phyloP scores from a whole-genome alignment of 306 rosid species.

The Quillaja saponaria region DNA sequence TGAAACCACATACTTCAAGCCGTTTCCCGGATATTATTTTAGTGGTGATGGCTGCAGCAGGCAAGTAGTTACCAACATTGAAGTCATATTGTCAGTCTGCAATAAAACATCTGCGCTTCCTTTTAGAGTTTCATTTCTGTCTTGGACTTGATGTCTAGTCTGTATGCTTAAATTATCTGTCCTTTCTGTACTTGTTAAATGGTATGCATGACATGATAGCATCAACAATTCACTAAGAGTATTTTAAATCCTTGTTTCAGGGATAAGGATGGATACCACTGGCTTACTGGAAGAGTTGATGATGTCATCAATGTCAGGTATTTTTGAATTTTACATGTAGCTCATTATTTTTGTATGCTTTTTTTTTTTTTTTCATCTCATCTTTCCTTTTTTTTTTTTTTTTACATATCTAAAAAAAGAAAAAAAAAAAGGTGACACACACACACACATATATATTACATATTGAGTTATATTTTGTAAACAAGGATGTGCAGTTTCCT shows the following conservation, averaged over 20 bases:
- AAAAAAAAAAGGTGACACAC: constrained; percentile 12
- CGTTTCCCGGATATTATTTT: constrained; percentile 93
- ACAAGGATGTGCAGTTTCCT: constrained; percentile 7
- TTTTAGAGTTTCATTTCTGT: constrained; percentile 10
- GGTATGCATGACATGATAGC: background rate
- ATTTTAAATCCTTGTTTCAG: constrained; percentile 49
- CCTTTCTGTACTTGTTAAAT: constrained; percentile 4
- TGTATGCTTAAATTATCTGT: background rate
- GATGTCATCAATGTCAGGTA: constrained; percentile 99
- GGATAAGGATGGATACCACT: constrained; percentile 95
- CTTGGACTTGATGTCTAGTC: constrained; percentile 19
- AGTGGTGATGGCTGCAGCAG: constrained; percentile 98
- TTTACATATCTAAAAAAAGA: constrained; percentile 15
- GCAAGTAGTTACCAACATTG: constrained; percentile 38
- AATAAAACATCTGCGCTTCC: background rate
- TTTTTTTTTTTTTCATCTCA: background rate
- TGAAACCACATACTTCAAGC: constrained; percentile 93
- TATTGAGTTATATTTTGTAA: background rate
- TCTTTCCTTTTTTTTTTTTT: constrained; percentile 1
- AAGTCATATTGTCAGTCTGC: constrained; percentile 15
- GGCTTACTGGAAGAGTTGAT: constrained; percentile 99
- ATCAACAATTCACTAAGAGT: background rate
- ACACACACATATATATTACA: too few relatives aligned
- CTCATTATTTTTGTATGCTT: background rate
- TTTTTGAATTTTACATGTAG: constrained; percentile 14